These are phyloP conservation scores for Marchantia polymorpha DNA, from an alignment of 225 moss, liverwort and hornwort species.

Conservation along the genomic window DNA sequence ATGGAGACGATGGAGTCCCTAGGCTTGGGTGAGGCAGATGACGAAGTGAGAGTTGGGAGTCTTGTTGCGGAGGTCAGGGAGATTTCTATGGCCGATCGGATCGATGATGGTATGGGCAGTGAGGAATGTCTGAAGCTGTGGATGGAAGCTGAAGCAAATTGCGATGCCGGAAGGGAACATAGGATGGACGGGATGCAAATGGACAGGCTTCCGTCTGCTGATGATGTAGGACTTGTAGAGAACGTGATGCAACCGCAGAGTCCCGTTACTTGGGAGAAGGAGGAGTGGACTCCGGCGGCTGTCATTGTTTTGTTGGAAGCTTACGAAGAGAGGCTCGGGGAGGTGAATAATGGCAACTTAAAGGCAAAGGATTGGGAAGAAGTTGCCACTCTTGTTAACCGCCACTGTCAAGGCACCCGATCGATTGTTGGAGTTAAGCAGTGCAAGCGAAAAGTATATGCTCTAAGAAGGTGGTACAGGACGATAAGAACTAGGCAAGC, in stretches of 20 bases:
- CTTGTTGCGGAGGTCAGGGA: conserved; percentile 25
- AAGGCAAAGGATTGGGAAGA: conserved; percentile 40
- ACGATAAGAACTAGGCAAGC: conserved; percentile 18
- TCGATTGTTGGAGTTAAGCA: conserved; percentile 16
- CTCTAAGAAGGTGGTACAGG: conserved; percentile 38
- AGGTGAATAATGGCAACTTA: conserved; percentile 32
- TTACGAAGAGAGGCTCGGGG: conserved; percentile 33
- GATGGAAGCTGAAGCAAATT: conserved; percentile 37
- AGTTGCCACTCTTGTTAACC: conserved; percentile 32
- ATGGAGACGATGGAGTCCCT: conserved; percentile 18
- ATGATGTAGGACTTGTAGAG: conserved; percentile 14
- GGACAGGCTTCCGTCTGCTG: neutral
- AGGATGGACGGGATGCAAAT: neutral
- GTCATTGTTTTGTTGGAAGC: conserved; percentile 34
- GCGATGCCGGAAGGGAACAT: conserved; percentile 15
- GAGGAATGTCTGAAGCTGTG: conserved; percentile 33
- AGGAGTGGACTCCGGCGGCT: conserved; percentile 33
- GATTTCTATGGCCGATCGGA: conserved; percentile 14
- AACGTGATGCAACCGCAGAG: neutral
- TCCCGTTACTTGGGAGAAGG: conserved; percentile 19
- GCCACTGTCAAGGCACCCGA: conserved; percentile 21
- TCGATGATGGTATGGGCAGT: conserved; percentile 16
- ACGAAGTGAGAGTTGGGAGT: conserved; percentile 19
- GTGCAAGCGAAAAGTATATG: conserved; percentile 40
- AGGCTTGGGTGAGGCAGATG: conserved; percentile 6